These are phyloP conservation scores for Mucor sp. DNA, from an alignment of 371 early-diverging fungal genomes.

Conservation along the genomic window DNA sequence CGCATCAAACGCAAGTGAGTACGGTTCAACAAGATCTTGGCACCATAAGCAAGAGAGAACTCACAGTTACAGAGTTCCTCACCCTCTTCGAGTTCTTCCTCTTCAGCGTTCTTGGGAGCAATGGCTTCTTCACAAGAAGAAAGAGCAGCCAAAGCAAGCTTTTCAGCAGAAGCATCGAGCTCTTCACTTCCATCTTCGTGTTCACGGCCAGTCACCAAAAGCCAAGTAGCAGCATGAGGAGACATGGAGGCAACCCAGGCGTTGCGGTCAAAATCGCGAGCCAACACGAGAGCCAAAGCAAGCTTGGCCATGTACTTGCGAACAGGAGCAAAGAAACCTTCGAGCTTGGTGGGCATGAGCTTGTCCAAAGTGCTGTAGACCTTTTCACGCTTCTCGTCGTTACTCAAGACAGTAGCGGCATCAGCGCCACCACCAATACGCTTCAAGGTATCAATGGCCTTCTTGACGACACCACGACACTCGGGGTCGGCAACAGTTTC, in stretches of 20 bases:
- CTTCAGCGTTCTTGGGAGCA: conserved; percentile 44
- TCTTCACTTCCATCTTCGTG: conserved; percentile 34
- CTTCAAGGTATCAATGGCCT: conserved; percentile 45
- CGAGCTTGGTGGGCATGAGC: conserved; percentile 43
- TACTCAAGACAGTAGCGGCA: conserved; percentile 32
- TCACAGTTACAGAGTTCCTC: conserved; percentile 82
- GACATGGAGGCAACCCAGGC: conserved; percentile 46
- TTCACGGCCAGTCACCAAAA: conserved; percentile 36
- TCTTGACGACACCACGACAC: conserved; percentile 65
- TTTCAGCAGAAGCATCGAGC: conserved; percentile 32
- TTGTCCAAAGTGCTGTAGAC: conserved; percentile 39
- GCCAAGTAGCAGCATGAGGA: conserved; percentile 48
- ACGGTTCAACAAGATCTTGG: conserved; percentile 80
- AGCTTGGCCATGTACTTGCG: conserved; percentile 38
- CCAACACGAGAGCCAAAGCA: conserved; percentile 37
- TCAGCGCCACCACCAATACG: conserved; percentile 33
- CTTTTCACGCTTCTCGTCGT: conserved; percentile 49
- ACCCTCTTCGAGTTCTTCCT: conserved; percentile 69
- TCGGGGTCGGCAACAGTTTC: conserved; percentile 82
- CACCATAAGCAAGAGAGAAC: conserved; percentile 83
- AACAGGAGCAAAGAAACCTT: conserved; percentile 41
- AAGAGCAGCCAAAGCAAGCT: conserved; percentile 34
- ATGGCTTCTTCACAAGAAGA: conserved; percentile 47
- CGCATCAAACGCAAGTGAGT: conserved; percentile 74
- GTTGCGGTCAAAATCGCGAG: conserved; percentile 39